phyloP scores from a whole-genome alignment of 345 rosid genomes.

The Leavenworthia alabamica region DNA sequence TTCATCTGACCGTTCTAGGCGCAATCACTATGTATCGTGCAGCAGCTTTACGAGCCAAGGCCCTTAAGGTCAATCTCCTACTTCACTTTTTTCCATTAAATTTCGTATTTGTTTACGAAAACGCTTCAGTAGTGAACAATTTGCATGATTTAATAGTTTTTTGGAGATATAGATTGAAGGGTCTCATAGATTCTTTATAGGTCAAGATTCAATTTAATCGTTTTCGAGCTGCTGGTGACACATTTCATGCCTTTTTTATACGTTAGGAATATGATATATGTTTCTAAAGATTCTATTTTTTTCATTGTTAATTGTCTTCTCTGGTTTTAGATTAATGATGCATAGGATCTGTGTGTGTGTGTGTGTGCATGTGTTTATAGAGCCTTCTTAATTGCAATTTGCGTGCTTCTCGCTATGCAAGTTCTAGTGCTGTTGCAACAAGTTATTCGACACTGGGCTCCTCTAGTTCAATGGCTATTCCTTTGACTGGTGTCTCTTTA shows the following conservation, averaged over 20 bases:
- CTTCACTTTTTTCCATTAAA: neutral
- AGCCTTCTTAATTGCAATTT: constrained; percentile 17
- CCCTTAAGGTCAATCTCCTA: constrained; percentile 41
- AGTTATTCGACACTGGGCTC: constrained; percentile 39
- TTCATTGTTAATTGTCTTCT: neutral
- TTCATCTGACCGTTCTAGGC: constrained; percentile 15
- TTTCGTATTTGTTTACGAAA: neutral
- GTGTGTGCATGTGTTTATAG: too few relatives aligned
- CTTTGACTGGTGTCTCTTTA: constrained; percentile 52
- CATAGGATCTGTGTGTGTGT: neutral
- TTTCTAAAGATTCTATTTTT: neutral
- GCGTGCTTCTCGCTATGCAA: constrained; percentile 35
- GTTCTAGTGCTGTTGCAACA: constrained; percentile 53
- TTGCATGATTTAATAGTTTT: neutral
- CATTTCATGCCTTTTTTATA: neutral
- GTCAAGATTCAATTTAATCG: neutral
- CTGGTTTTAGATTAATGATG: neutral
- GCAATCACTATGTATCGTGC: constrained; percentile 42
- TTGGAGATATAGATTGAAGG: neutral
- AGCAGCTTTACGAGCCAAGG: constrained; percentile 46
- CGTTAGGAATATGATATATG: neutral
- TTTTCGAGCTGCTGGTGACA: neutral
- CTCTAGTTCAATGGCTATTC: constrained; percentile 44
- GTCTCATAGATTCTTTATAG: constrained; percentile 2
- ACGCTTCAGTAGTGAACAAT: neutral